Conservation (phyloP, 306 rosid genomes). For the Casuarina glauca region DNA sequence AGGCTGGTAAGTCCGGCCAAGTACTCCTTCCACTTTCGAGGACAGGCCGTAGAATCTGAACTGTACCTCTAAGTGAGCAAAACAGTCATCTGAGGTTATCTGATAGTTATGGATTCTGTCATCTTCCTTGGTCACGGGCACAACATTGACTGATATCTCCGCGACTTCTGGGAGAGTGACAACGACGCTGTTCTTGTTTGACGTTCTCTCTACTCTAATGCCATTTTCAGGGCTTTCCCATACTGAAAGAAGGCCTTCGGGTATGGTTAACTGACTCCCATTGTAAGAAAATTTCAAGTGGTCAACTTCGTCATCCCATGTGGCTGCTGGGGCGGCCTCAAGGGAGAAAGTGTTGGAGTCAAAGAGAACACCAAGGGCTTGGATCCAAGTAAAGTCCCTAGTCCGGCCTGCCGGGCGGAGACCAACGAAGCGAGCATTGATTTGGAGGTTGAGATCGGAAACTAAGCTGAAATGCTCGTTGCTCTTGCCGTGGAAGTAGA, state of each 20-base stretch:
- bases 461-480: conserved; percentile 38
- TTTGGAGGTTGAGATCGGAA: conserved; percentile 42
- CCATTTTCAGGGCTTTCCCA: conserved; percentile 31
- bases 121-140: conserved; percentile 47
- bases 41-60: conserved; percentile 43
- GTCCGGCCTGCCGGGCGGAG: conserved; percentile 34
- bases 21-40: conserved; percentile 45
- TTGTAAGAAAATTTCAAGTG: conserved; percentile 37
- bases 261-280: conserved; percentile 11
- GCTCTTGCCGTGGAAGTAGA: conserved; percentile 52
- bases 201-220: conserved; percentile 37
- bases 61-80: conserved; percentile 49
- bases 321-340: conserved; percentile 32
- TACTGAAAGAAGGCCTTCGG: conserved; percentile 31
- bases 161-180: conserved; percentile 36
- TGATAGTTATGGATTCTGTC: conserved; percentile 44
- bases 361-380: conserved; percentile 37
- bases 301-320: conserved; percentile 35
- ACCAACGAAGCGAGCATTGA: conserved; percentile 48
- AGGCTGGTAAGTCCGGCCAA: conserved; percentile 41
- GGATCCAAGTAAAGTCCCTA: conserved; percentile 47
- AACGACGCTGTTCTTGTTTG: conserved; percentile 35
- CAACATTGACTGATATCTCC: conserved; percentile 46
- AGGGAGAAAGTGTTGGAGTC: conserved; percentile 37
- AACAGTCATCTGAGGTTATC: conserved; percentile 39